Percentiles rank a stretch among this genome's conserved stretches.
Evolutionary conservation across 2,329 filamentous ascomycete species (phyloP).

Genomic region (Chrysoporthe deuterocubensis): DNA sequence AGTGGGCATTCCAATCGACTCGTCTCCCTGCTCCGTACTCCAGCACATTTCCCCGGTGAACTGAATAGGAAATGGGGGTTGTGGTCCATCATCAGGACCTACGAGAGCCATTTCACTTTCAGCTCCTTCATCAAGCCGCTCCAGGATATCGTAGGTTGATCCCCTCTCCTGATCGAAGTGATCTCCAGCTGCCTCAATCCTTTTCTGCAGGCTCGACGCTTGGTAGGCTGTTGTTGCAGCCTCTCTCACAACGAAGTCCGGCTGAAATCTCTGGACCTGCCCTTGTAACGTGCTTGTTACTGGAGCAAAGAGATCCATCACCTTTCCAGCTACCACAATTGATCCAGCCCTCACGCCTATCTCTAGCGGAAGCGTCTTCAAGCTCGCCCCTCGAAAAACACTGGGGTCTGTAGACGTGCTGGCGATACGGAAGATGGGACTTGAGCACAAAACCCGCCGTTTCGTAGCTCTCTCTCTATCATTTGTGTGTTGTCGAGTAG

Average conservation of each 20-base stretch:
- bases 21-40: constrained; percentile 47
- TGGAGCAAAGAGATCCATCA: constrained; percentile 49
- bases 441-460: constrained; percentile 65
- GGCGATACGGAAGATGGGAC: constrained; percentile 70
- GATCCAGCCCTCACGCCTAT: constrained; percentile 62
- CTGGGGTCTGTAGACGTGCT: constrained; percentile 66
- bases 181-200: constrained; percentile 41
- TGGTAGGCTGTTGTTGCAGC: constrained; percentile 47
- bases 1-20: constrained; percentile 53
- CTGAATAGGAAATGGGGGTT: constrained; percentile 56
- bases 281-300: constrained; percentile 48
- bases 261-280: constrained; percentile 43
- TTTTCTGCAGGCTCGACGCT: constrained; percentile 37
- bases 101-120: constrained; percentile 42
- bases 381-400: constrained; percentile 66
- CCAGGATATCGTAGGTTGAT: constrained; percentile 41
- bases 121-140: constrained; percentile 30
- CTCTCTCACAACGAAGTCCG: constrained; percentile 43
- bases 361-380: constrained; percentile 68
- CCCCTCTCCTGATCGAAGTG: constrained; percentile 41
- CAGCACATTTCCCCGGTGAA: constrained; percentile 53
- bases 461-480: constrained; percentile 38
- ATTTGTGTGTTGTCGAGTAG: constrained; percentile 25
- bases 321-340: constrained; percentile 50
- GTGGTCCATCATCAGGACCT: constrained; percentile 55